Evolutionary conservation across 2,329 filamentous ascomycete species (phyloP).

Genomic region (Diaporthe australafricana): DNA sequence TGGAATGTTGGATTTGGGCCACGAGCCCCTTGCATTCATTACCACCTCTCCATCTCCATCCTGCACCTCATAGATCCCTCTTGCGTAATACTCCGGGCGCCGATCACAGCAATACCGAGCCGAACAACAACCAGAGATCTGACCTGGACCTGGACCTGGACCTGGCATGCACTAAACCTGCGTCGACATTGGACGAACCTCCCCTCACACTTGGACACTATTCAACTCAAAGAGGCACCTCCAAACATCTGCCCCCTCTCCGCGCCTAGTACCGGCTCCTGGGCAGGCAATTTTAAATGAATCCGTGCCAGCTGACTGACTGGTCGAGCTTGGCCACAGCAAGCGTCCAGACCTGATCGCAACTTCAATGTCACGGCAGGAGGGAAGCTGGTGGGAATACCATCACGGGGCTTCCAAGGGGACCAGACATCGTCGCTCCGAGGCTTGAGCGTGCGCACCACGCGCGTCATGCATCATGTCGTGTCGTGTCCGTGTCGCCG

Average conservation of each 20-base stretch:
- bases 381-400: not conserved
- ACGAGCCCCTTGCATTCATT: slow-evolving; percentile 15
- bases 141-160: not conserved
- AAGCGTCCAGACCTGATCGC: slow-evolving; percentile 9
- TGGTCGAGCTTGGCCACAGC: too few species aligned
- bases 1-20: not conserved
- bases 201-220: not conserved
- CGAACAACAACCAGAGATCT: not conserved
- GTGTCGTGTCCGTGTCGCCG: slow-evolving; percentile 10
- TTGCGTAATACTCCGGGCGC: slow-evolving; percentile 2
- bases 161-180: not conserved
- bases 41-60: not conserved
- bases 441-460: slow-evolving; percentile 14
- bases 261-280: not conserved
- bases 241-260: not conserved
- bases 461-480: slow-evolving; percentile 16
- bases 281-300: slow-evolving; percentile 18
- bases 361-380: slow-evolving; percentile 16
- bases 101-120: not conserved
- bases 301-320: not conserved
- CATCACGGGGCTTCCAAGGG: not conserved
- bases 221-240: not conserved
- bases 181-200: not conserved
- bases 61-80: not conserved
- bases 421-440: not conserved